phyloP scores from a whole-genome alignment of 2,329 filamentous ascomycete species.

The Aspergillus hiratsukae region DNA sequence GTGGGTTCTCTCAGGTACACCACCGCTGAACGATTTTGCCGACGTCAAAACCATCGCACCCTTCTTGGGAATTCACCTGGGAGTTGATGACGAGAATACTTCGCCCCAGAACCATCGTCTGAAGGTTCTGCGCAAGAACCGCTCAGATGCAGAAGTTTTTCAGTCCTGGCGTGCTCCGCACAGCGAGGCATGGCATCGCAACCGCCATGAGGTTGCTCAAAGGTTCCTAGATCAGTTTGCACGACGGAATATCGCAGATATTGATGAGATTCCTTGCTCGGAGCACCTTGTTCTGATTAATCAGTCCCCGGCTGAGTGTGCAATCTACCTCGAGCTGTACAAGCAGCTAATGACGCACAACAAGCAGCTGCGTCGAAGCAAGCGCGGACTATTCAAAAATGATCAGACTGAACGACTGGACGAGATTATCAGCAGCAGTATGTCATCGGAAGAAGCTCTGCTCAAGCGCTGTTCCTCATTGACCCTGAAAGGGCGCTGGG shows the following conservation, averaged over 20 bases:
- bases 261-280: conserved; percentile 42
- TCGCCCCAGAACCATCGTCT: conserved; percentile 45
- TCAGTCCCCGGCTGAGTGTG: conserved; percentile 46
- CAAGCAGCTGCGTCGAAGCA: conserved; percentile 37
- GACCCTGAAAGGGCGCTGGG: conserved; percentile 24
- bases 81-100: conserved; percentile 48
- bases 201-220: conserved; percentile 51
- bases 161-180: conserved; percentile 47
- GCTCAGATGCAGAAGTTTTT: conserved; percentile 51
- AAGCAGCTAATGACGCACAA: conserved; percentile 50
- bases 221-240: conserved; percentile 52
- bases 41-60: conserved; percentile 57
- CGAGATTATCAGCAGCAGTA: conserved; percentile 43
- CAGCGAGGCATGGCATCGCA: conserved; percentile 50
- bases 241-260: conserved; percentile 44
- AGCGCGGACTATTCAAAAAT: conserved; percentile 20
- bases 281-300: conserved; percentile 43
- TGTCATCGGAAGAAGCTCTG: conserved; percentile 51
- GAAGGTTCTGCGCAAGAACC: conserved; percentile 22
- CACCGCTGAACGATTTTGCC: conserved; percentile 53
- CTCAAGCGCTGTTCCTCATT: conserved; percentile 44
- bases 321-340: conserved; percentile 53
- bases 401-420: conserved; percentile 40
- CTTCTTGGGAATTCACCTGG: conserved; percentile 53
- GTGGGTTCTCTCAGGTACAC: conserved; percentile 63